phyloP scores from a whole-genome alignment of 306 rosid genomes.

The Malus orientalis region DNA sequence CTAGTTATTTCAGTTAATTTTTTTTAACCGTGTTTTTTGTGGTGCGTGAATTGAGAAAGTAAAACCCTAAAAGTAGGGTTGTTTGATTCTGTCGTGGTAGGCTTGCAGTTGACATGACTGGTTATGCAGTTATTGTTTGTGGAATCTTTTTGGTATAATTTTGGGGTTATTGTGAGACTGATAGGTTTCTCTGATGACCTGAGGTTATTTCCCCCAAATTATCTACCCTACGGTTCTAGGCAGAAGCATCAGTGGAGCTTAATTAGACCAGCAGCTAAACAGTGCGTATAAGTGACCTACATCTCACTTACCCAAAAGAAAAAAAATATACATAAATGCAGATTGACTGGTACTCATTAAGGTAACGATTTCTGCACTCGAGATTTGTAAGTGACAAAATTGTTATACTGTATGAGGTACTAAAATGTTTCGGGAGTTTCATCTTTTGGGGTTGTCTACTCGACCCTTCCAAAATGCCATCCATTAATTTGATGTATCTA shows the following conservation, averaged over 20 bases:
- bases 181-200: not conserved
- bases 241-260: not conserved
- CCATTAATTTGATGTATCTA: not conserved
- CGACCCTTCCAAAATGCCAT: too few species aligned
- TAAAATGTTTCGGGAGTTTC: too few species aligned
- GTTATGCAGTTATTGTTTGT: constrained; percentile 25
- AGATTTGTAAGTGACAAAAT: too few species aligned
- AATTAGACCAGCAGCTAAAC: too few species aligned
- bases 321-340: too few species aligned
- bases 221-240: not conserved
- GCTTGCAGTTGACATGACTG: constrained; percentile 32
- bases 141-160: constrained; percentile 33
- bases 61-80: not conserved
- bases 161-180: constrained; percentile 22
- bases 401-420: too few species aligned
- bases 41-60: not conserved
- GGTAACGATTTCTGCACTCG: too few species aligned
- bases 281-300: too few species aligned
- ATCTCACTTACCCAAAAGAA: too few species aligned
- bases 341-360: too few species aligned
- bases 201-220: not conserved
- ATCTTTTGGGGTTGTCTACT: too few species aligned
- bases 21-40: not conserved
- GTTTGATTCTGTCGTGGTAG: constrained; percentile 15
- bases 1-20: constrained; percentile 51